These are phyloP conservation scores for Cryptosporidium sp. DNA, from an alignment of 169 alveolate genomes.

Conservation along the genomic window DNA sequence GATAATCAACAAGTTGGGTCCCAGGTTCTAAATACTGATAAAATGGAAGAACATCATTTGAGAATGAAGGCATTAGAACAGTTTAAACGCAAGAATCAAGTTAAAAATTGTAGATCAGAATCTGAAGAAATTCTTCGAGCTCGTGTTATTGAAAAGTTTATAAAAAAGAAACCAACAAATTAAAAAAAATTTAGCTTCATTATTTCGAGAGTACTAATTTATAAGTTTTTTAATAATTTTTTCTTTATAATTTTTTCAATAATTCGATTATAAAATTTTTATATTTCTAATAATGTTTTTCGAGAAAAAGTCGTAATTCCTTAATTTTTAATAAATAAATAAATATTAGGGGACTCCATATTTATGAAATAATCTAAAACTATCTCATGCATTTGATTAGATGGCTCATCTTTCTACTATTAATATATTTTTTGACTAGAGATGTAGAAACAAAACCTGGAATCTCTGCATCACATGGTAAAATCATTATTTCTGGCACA, in stretches of 20 bases:
- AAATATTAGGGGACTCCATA: background rate
- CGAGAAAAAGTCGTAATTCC: background rate
- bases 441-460: conserved; percentile 59
- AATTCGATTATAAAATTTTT: conserved; percentile 33
- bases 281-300: conserved; percentile 10
- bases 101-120: conserved; percentile 12
- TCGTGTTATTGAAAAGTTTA: conserved; percentile 57
- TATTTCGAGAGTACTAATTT: conserved; percentile 1
- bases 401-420: conserved; percentile 13
- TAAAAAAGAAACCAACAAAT: conserved; percentile 17
- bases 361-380: conserved; percentile 4
- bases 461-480: conserved; percentile 60
- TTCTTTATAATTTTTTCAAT: conserved; percentile 8
- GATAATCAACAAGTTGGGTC: background rate
- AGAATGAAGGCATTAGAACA: conserved; percentile 48
- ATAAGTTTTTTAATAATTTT: background rate
- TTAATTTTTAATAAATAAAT: background rate
- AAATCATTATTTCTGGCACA: conserved; percentile 17
- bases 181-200: background rate
- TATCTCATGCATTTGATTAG: conserved; percentile 34
- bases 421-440: background rate
- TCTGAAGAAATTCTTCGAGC: conserved; percentile 57
- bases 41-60: conserved; percentile 15
- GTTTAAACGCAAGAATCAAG: conserved; percentile 29
- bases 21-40: background rate